Conservation (phyloP, 352 stramenopile species). For the Thraustochytrium striatum region DNA sequence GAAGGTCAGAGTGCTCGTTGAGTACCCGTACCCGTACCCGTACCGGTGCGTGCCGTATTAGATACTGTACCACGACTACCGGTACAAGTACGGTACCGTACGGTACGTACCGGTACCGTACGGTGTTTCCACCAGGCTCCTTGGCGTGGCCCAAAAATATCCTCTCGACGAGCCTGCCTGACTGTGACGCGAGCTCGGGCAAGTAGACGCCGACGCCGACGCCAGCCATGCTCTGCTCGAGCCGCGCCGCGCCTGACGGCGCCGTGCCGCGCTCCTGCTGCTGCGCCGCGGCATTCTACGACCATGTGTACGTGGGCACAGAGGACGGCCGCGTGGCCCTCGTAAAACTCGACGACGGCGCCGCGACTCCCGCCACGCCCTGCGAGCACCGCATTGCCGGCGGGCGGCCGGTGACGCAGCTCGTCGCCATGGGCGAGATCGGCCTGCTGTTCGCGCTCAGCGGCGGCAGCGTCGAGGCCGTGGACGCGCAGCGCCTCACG, state of each 20-base stretch:
- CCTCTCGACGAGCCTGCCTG: no score
- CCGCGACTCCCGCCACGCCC: not conserved
- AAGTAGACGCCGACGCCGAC: no score
- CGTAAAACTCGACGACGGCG: not conserved
- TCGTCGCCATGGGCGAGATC: conserved; percentile 33
- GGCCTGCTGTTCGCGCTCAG: conserved; percentile 23
- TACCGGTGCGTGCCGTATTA: no score
- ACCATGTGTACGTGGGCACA: conserved; percentile 33
- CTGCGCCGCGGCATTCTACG: conserved; percentile 18
- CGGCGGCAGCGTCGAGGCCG: not conserved
- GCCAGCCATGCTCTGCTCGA: conserved; percentile 16
- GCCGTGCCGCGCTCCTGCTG: not conserved
- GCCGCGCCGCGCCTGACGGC: not conserved
- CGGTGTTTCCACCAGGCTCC: no score
- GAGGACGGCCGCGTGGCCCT: conserved; percentile 24
- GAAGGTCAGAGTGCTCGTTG: no score
- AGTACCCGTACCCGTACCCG: no score
- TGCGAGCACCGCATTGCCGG: not conserved
- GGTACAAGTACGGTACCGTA: no score
- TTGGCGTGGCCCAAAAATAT: no score
- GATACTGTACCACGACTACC: no score
- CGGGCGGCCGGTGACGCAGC: conserved; percentile 12
- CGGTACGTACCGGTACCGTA: no score
- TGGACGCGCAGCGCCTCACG: conserved; percentile 17
- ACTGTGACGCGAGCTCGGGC: no score